A percentile compares a stretch with the other conserved stretches of the same genome.
Conservation (phyloP, 2,329 filamentous ascomycete genomes). For the Septoria petroselini region DNA sequence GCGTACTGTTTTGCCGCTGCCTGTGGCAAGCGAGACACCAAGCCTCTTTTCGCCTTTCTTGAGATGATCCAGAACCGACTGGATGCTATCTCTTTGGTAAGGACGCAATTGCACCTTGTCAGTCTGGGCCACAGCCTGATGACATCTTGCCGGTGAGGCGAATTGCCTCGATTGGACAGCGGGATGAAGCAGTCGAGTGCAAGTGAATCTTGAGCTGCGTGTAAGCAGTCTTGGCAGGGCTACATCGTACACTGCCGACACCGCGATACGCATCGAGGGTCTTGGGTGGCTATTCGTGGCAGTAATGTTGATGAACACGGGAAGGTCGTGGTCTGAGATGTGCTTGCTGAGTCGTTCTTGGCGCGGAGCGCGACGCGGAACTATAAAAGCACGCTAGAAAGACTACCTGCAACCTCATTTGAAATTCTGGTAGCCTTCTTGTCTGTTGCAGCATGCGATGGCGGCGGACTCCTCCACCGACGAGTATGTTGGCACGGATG, state of each 20-base stretch:
- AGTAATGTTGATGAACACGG: too few species aligned
- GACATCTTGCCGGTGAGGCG: not conserved
- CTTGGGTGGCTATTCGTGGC: not conserved
- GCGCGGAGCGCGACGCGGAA: too few species aligned
- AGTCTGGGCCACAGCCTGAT: not conserved
- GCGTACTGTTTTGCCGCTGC: conserved; percentile 70
- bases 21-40: conserved; percentile 81
- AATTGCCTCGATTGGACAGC: conserved; percentile 4
- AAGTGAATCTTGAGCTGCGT: too few species aligned
- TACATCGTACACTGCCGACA: not conserved
- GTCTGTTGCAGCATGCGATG: too few species aligned
- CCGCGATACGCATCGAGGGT: conserved; percentile 1
- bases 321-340: too few species aligned
- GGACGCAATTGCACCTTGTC: conserved; percentile 56
- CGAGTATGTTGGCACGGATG: conserved; percentile 13
- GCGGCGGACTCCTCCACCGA: conserved; percentile 4
- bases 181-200: not conserved
- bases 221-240: not conserved
- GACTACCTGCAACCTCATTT: too few species aligned
- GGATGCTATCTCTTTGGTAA: conserved; percentile 88
- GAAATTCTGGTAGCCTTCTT: too few species aligned
- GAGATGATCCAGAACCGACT: conserved; percentile 68
- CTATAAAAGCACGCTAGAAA: too few species aligned
- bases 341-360: too few species aligned
- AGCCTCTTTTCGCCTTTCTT: conserved; percentile 69